Base-by-base conservation (phyloP, 78 protist species). In the Polysphondylium violaceum region DNA sequence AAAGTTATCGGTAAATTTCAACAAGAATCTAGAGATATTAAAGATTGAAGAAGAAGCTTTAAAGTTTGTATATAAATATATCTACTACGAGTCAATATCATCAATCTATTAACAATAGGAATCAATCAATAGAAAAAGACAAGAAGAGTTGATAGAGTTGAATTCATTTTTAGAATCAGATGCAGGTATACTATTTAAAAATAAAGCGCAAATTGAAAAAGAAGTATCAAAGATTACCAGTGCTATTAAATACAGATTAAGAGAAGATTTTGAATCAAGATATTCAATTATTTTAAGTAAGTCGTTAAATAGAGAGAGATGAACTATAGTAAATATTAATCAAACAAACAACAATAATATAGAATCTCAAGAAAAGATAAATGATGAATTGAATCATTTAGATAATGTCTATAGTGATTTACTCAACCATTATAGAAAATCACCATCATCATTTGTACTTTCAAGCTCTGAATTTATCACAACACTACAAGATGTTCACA, bases 11-110 rank as follows among this genome's bases (percentile, higher is more conserved):
- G 12, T 69, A 12, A 64, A 55, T 29, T 83, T 53, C 38, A 83
- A 83, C 51, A 83, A 83, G 47, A 41, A 58, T 44, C 56, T 67
- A 33, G 90, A 83, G 47, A 83, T 83, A 23, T 44, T 83, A 55
- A 83, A 69, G n/a, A 69, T 83, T 2, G 90, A 83, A 17, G 90
- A 83, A 58, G 90, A 83, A 53, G 90, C 90, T 7, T 44, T 83
- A 55, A 83, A 69, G 90, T 83, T 43, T 29, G 72, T 81, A 23
- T 21, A 16, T 23, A 5, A 3, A 47, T 17, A 67, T 4, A 23
- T n/a, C n/a, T n/a, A n/a, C n/a, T n/a, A n/a, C 9, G 9, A 12
- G 12, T 50, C 55, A 50, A 16, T 50, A 50, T 50, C 12, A 9
- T 50, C 55, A 16, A 5, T 69, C 6, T 14, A 21, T n/a, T 68